Evolutionary conservation across 73 alveolate species (phyloP).

Genomic region (Tetrahymena borealis): DNA sequence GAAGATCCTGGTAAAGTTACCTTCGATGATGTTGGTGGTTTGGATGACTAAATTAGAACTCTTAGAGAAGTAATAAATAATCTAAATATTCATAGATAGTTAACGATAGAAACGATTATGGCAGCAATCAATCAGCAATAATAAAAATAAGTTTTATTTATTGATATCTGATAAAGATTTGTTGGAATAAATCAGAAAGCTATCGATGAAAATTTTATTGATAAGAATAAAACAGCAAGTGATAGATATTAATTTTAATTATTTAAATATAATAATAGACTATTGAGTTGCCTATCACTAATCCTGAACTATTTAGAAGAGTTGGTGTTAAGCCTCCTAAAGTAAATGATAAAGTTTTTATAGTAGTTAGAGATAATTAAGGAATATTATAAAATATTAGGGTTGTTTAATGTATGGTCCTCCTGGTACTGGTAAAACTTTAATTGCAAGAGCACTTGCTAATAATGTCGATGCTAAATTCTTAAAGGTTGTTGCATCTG

Average conservation of each 20-base stretch:
- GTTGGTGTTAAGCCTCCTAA: constrained; percentile 99
- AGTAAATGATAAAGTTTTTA: neutral
- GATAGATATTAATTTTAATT: neutral
- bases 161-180: no score
- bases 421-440: constrained; percentile 99
- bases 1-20: constrained; percentile 96
- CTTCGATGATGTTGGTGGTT: constrained; percentile 95
- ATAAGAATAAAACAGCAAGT: no score
- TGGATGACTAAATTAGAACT: constrained; percentile 92
- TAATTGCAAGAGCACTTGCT: constrained; percentile 98
- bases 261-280: constrained; percentile 41
- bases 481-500: constrained; percentile 96
- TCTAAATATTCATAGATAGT: no score
- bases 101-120: no score
- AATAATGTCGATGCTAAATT: constrained; percentile 92
- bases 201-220: no score
- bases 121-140: no score
- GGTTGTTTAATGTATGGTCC: constrained; percentile 99
- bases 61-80: constrained; percentile 62
- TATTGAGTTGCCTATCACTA: constrained; percentile 97
- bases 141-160: no score
- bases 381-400: neutral
- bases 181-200: no score
- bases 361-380: neutral
- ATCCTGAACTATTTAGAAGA: constrained; percentile 97